Percentiles rank a stretch among this genome's conserved stretches.
Evolutionary conservation across 192 early-diverging fungal species (phyloP).

Genomic region (Coemansia pectinata): DNA sequence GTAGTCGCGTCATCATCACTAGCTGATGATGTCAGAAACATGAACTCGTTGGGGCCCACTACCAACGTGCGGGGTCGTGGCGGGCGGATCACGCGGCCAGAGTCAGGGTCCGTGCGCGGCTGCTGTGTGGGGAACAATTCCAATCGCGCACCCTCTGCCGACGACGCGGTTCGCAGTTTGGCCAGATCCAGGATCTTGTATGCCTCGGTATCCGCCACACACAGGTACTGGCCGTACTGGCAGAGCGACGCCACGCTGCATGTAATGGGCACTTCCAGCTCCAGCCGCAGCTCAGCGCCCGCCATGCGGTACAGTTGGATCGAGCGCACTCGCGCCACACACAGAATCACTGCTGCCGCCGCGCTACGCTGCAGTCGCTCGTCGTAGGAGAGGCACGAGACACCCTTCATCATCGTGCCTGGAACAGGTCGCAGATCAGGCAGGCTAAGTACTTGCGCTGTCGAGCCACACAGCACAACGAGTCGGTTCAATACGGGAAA

Average conservation of each 20-base stretch:
- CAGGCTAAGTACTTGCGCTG: slow-evolving; percentile 24
- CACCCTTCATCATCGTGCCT: slow-evolving; percentile 29
- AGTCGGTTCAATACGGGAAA: slow-evolving; percentile 33
- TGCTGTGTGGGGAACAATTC: slow-evolving; percentile 50
- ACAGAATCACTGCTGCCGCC: slow-evolving; percentile 16
- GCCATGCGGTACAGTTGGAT: slow-evolving; percentile 38
- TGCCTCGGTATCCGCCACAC: slow-evolving; percentile 46
- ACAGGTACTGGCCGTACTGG: slow-evolving; percentile 49
- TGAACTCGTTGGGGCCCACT: slow-evolving; percentile 47
- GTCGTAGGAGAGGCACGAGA: slow-evolving; percentile 40
- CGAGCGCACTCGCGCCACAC: slow-evolving; percentile 44
- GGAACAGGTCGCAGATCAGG: slow-evolving; percentile 26
- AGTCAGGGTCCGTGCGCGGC: slow-evolving; percentile 30
- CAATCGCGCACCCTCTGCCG: slow-evolving; percentile 21
- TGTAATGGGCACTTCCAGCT: slow-evolving; percentile 30
- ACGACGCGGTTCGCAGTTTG: slow-evolving; percentile 16
- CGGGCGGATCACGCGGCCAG: slow-evolving; percentile 33
- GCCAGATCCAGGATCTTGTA: slow-evolving; percentile 51
- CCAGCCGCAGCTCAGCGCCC: slow-evolving; percentile 27
- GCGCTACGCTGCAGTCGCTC: slow-evolving; percentile 31
- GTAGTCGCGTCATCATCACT: slow-evolving; percentile 28
- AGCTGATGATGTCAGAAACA: slow-evolving; percentile 49
- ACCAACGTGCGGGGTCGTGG: slow-evolving; percentile 52
- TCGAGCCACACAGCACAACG: slow-evolving; percentile 43
- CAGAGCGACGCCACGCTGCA: slow-evolving; percentile 44